A percentile compares a stretch with the other conserved stretches of the same genome.
phyloP scores from a whole-genome alignment of 306 rosid species.

The Vigna unguiculata region DNA sequence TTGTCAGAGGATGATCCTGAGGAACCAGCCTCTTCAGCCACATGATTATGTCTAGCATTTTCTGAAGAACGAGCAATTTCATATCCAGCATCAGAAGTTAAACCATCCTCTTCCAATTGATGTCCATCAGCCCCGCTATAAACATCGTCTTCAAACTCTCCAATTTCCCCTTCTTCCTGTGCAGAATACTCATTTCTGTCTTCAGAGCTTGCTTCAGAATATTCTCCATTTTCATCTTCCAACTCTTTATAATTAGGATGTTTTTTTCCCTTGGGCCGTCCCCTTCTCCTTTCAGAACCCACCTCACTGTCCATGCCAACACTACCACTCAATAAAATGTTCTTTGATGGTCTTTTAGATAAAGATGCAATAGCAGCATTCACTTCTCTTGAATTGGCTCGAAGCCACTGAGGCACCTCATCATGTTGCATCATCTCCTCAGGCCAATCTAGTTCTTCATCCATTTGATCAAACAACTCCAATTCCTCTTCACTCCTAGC shows the following conservation, averaged over 20 bases:
- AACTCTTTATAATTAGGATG: conserved; percentile 80
- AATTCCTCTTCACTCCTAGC: conserved; percentile 92
- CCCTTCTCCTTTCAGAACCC: conserved; percentile 89
- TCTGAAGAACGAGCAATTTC: conserved; percentile 70
- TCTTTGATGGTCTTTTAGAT: conserved; percentile 82
- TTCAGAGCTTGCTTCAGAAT: conserved; percentile 87
- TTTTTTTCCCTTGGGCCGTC: conserved; percentile 81
- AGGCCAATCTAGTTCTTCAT: conserved; percentile 91
- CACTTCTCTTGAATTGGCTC: conserved; percentile 80
- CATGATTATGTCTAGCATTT: conserved; percentile 56
- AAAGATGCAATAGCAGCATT: conserved; percentile 73
- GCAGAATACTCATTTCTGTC: conserved; percentile 84
- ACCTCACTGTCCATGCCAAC: conserved; percentile 67
- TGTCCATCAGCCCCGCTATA: conserved; percentile 73
- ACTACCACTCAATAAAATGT: conserved; percentile 61
- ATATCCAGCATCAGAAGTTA: conserved; percentile 61
- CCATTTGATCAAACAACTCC: conserved; percentile 94
- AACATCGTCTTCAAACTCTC: conserved; percentile 88
- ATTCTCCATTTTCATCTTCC: conserved; percentile 85
- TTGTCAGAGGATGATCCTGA: conserved; percentile 80
- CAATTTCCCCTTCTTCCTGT: conserved; percentile 85
- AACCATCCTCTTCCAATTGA: conserved; percentile 69
- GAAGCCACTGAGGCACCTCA: conserved; percentile 94
- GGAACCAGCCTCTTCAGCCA: conserved; percentile 76
- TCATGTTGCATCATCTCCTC: conserved; percentile 88